Evolutionary conservation across 2,329 filamentous ascomycete genomes (phyloP), one percentile per base, ranked within the genome.

Genomic region (Hymenoscyphus salicellus): DNA sequence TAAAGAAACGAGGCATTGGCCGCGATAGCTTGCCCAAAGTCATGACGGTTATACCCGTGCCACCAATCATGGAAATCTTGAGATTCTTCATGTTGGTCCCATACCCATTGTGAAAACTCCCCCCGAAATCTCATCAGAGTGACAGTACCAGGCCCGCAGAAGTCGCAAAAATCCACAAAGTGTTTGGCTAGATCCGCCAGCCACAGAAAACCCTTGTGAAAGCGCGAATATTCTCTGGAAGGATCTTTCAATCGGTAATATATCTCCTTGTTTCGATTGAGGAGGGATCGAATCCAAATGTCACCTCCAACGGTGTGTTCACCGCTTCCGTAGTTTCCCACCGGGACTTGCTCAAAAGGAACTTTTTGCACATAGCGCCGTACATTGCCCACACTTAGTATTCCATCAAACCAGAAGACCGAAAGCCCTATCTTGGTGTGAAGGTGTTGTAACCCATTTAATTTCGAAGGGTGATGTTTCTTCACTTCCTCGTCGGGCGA

Each of bases 171-270:
- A 66, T 93, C 89, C 1, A 93, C 80, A 28, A 90, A 82, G 70
- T 92, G 86, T 72, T 93, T 94, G 0, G 84, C 81, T 0, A 95
- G 78, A 61, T 89, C 82, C 0, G 86, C 88, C 0, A 93, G 76
- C 90, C 90, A 95, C 0, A 87, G 65, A 66, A 92, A 94, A 0
- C 85, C 81, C 0, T 77, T 58, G 65, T 88, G 83, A 70, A 88
- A 93, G 1, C 85, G 77, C 11, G 66, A 67, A 71, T 95, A 96
- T 43, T 87, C 86, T 0, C 67, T 32, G 0, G 86, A 79, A 0
- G 91, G 89, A 0, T 61, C 68, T 1, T 71, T 71, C 0, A 96
- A 75, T 10, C 81, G 81, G 72, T 93, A 95, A 79, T 88, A 94
- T 0, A 91, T 74, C 11, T 80, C 36, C 4, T 11, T 6, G 10